Conservation (phyloP, 2,329 filamentous ascomycete species). For the Aspergillus novoparasiticus region DNA sequence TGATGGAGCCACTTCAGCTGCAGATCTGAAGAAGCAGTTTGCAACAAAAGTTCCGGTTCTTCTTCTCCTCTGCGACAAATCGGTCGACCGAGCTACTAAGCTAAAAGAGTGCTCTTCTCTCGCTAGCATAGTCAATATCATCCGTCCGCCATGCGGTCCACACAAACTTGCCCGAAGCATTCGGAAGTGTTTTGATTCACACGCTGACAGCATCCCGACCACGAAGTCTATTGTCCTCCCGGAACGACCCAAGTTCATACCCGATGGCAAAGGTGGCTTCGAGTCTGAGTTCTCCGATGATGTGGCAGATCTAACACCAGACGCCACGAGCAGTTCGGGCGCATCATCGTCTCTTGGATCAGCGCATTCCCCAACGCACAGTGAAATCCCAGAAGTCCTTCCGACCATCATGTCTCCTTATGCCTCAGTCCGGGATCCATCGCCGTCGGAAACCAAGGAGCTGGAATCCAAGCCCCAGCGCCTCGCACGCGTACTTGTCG, state of each 20-base stretch:
- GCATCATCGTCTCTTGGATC: slow-evolving; percentile 6
- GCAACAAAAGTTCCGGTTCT: slow-evolving; percentile 32
- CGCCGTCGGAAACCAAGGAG: slow-evolving; percentile 5
- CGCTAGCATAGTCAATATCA: slow-evolving; percentile 39
- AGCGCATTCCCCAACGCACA: slow-evolving; percentile 2
- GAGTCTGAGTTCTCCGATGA: slow-evolving; percentile 2
- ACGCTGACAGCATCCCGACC: slow-evolving; percentile 7
- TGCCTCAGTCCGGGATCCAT: slow-evolving; percentile 1
- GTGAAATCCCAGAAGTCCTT: slow-evolving; percentile 10
- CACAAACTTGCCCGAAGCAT: slow-evolving; percentile 45
- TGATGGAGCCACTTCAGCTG: slow-evolving; percentile 32
- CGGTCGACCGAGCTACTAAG: slow-evolving; percentile 36
- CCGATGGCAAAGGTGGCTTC: not conserved
- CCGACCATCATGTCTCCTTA: slow-evolving; percentile 11
- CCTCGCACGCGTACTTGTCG: slow-evolving; percentile 41
- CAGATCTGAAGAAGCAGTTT: slow-evolving; percentile 19
- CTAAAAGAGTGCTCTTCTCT: slow-evolving; percentile 32
- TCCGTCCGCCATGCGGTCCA: slow-evolving; percentile 44
- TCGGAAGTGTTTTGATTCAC: slow-evolving; percentile 30
- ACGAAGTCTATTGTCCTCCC: slow-evolving; percentile 9
- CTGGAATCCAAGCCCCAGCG: slow-evolving; percentile 11
- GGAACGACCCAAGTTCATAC: slow-evolving; percentile 11
- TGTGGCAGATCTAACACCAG: slow-evolving; percentile 10
- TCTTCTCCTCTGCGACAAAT: slow-evolving; percentile 41
- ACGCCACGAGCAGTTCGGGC: not conserved